phyloP scores from a whole-genome alignment of 2,329 filamentous ascomycete genomes.

The Dactylellina parvicollis region DNA sequence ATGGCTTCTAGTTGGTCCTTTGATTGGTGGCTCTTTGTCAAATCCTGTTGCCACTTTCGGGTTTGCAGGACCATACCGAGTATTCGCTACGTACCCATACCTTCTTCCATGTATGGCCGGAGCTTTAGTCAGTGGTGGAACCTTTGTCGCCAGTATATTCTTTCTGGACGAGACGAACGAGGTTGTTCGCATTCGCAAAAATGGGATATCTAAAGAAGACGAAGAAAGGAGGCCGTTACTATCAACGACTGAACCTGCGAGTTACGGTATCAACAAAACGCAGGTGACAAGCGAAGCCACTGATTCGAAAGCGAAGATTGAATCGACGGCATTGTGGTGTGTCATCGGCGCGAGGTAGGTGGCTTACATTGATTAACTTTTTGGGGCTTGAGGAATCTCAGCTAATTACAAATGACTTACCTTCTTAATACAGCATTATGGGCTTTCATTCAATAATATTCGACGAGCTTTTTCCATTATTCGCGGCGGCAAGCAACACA shows the following conservation, averaged over 20 bases:
- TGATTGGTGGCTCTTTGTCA: slow-evolving; percentile 31
- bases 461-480: slow-evolving; percentile 30
- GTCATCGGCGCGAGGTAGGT: slow-evolving; percentile 13
- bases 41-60: slow-evolving; percentile 4
- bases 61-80: slow-evolving; percentile 12
- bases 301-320: background rate
- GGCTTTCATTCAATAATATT: slow-evolving; percentile 28
- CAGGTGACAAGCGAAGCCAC: background rate
- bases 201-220: background rate
- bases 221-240: slow-evolving; percentile 22
- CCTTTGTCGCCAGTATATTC: slow-evolving; percentile 25
- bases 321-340: slow-evolving; percentile 19
- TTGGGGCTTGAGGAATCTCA: background rate
- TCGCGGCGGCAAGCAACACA: slow-evolving; percentile 7
- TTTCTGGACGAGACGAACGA: slow-evolving; percentile 27
- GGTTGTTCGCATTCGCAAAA: slow-evolving; percentile 4
- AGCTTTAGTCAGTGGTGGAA: slow-evolving; percentile 8
- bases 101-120: slow-evolving; percentile 17
- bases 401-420: background rate
- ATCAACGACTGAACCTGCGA: background rate
- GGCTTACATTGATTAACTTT: background rate
- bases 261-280: background rate
- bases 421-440: slow-evolving; percentile 6
- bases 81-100: slow-evolving; percentile 20
- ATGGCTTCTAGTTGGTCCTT: slow-evolving; percentile 16